Conservation (phyloP, 345 rosid genomes). For the Reutealis trisperma region DNA sequence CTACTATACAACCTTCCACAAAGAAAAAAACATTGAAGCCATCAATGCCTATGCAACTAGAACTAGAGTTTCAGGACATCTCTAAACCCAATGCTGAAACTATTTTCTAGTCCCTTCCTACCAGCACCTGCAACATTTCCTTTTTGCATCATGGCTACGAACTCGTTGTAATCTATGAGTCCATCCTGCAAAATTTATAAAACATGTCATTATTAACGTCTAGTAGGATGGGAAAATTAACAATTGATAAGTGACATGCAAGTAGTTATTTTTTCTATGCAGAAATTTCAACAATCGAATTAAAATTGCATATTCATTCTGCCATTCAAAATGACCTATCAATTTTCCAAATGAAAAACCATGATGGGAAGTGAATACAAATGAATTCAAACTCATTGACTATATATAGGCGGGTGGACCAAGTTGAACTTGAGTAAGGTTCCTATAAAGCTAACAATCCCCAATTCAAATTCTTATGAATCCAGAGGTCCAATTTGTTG, state of each 20-base stretch:
- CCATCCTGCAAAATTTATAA: slow-evolving; percentile 29
- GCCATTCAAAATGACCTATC: not conserved
- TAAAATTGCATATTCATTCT: not conserved
- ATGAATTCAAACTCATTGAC: not conserved
- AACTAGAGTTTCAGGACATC: slow-evolving; percentile 35
- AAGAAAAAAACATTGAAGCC: not conserved
- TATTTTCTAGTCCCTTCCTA: slow-evolving; percentile 35
- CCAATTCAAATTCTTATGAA: not conserved
- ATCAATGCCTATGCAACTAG: not conserved
- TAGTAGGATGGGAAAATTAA: not conserved
- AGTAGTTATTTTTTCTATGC: not conserved
- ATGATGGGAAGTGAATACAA: no score
- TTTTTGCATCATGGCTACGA: slow-evolving; percentile 39
- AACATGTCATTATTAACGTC: not conserved
- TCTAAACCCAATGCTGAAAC: slow-evolving; percentile 52
- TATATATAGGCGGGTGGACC: no score
- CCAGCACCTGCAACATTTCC: slow-evolving; percentile 31
- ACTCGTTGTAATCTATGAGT: slow-evolving; percentile 39
- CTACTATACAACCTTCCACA: slow-evolving; percentile 13
- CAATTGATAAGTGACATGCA: not conserved
- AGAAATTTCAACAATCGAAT: not conserved
- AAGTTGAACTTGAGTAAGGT: not conserved
- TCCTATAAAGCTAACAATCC: not conserved
- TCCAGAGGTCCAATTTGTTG: not conserved
- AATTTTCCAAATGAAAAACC: not conserved